phyloP scores from a whole-genome alignment of 257 asterid species.

The Solanum sejunctum region DNA sequence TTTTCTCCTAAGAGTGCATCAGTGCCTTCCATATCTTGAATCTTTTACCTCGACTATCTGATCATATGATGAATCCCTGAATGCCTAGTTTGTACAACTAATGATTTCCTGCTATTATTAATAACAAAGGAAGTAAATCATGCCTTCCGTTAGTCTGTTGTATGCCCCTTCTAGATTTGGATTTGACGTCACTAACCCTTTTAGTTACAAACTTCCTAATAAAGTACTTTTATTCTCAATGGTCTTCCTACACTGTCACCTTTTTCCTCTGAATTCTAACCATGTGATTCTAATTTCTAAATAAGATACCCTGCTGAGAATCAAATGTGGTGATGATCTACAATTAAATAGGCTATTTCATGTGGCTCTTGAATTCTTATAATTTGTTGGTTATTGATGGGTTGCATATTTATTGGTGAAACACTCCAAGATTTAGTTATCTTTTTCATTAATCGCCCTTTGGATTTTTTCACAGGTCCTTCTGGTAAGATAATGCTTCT shows the following conservation, averaged over 20 bases:
- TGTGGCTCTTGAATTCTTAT: not conserved
- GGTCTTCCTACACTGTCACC: not conserved
- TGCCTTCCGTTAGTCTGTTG: not conserved
- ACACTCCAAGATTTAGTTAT: not conserved
- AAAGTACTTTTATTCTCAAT: not conserved
- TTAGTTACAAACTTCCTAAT: not conserved
- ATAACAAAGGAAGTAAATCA: not conserved
- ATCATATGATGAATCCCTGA: not conserved
- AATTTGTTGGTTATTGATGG: not conserved
- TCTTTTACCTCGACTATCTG: not conserved
- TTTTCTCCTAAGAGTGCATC: not conserved
- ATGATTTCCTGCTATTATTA: not conserved
- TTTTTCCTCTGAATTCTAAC: not conserved
- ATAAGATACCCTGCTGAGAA: not conserved
- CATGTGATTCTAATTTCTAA: not conserved
- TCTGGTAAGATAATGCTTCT: slow-evolving; percentile 96
- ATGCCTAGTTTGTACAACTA: not conserved
- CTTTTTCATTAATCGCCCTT: not conserved
- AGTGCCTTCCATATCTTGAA: not conserved
- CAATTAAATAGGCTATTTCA: not conserved
- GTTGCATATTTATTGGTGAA: not conserved
- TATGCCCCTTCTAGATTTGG: not conserved
- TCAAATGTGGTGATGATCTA: not conserved
- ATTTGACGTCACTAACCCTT: not conserved
- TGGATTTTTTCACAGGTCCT: slow-evolving; percentile 48